Percentiles rank a stretch among this genome's conserved stretches.
phyloP scores from a whole-genome alignment of 23 red algal species.

The Cyanidioschyzon merolae region DNA sequence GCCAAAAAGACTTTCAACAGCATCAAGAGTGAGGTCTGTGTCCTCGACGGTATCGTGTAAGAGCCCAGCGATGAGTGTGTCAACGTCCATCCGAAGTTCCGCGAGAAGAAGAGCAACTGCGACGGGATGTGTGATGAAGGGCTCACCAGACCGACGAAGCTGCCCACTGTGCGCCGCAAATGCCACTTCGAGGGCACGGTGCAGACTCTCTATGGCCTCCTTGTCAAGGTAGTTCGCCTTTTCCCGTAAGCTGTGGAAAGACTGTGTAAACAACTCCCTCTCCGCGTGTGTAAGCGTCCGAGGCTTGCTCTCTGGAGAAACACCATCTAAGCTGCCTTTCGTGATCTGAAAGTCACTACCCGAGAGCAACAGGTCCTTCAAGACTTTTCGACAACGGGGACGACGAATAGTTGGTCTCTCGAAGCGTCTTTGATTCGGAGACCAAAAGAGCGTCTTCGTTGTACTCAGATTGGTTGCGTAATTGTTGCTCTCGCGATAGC shows the following conservation, averaged over 20 bases:
- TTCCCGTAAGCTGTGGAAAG: not conserved
- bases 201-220: constrained; percentile 32
- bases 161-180: constrained; percentile 71
- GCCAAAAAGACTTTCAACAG: constrained; percentile 49
- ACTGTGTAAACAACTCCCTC: not conserved
- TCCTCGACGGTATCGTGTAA: constrained; percentile 88
- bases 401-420: too few relatives aligned
- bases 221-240: constrained; percentile 43
- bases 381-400: too few relatives aligned
- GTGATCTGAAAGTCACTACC: too few relatives aligned
- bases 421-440: too few relatives aligned
- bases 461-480: too few relatives aligned
- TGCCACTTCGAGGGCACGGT: constrained; percentile 65
- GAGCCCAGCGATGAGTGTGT: constrained; percentile 46
- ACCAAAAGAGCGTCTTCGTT: too few relatives aligned
- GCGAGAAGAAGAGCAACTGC: constrained; percentile 45
- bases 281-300: not conserved
- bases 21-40: constrained; percentile 51
- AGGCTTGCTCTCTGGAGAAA: not conserved
- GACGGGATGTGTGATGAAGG: constrained; percentile 79
- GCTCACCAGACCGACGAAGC: constrained; percentile 46
- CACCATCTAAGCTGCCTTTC: not conserved
- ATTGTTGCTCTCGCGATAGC: too few relatives aligned
- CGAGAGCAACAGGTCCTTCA: too few relatives aligned
- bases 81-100: constrained; percentile 40